Evolutionary conservation across 1,284 basidiomycete species (phyloP), one percentile per base, ranked within the genome.

Genomic region (Cutaneotrichosporon sp.): DNA sequence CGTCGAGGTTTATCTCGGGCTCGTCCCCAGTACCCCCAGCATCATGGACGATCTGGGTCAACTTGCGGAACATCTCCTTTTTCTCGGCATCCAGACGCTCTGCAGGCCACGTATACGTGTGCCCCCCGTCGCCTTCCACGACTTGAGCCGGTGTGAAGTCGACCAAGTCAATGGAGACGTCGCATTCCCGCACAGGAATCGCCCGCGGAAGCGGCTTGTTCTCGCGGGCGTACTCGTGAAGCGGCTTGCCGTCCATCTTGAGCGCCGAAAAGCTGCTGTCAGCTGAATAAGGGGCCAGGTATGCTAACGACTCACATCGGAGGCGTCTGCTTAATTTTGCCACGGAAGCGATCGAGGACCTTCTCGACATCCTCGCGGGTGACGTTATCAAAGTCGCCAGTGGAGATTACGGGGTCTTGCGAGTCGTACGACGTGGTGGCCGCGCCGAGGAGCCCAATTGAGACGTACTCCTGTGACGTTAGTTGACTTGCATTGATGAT

Each of bases 391-490:
- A 88, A 94, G 9, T 86, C 82, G 24, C 87, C 86, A 46, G 82
- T 78, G 49, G 86, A 81, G 49, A 93, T 81, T 49, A 84, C 79
- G 17, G 84, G 80, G 25, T 91, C 91, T 64, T 96, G 84, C 57
- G 86, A 85, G 70, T 99, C 96, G 74, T 96, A 97, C 1, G 88
- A 86, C 62, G 97, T 92, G 4, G 96, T 98, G 67, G 94, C 86
- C 62, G 88, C 91, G 5, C 96, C 96, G 3, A 99, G 80, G 8
- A 99, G 75, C 59, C 90, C 94, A 2, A 87, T 93, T 20, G 90
- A 87, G 52, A 82, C 81, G 71, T 99, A 99, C 76, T 93, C 89
- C 89, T 94, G 66, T n/a, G 16, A 7, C 6, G 45, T 46, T 16
- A 52, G 45, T n/a, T n/a, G n/a, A n/a, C n/a, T n/a, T n/a, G n/a